Evolutionary conservation across 148 eudicot genomes (phyloP), one percentile per base, ranked within the genome.

Genomic region (Bassia scoparia): DNA sequence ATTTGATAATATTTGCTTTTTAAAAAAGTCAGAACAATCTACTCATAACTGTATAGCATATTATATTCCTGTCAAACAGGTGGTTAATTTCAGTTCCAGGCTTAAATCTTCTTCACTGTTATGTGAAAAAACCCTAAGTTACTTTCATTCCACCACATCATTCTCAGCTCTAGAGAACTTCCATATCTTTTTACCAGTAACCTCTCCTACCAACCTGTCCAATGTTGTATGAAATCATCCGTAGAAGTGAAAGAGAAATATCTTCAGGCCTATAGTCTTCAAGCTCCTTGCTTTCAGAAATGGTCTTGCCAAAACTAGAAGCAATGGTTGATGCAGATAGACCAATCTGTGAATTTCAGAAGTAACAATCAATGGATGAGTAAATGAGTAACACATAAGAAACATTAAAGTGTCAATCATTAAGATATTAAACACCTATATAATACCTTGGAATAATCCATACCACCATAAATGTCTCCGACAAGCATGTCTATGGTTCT

Each of bases 201-300:
- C 2, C 26, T 68, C 63, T 27, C 13, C 50, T 75, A 79, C 84
- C 74, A 58, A 88, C 98, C 97, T 95, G 98, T 33, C 98, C 98
- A 73, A 95, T 95, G 77, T 95, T 95, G 58, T 95, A 95, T 18
- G 98, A 95, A 76, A 95, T 95, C 98, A 95, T 95, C 77, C 98
- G 86, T 75, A 95, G 78, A 52, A 95, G 93, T 60, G 98, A 95
- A n/a, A 95, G 85, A 72, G 98, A 95, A 63, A 95, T 95, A 64
- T 95, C 98, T 86, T 95, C 98, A 75, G 98, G 98, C 73, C 89
- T 91, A 73, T 87, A 95, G 84, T 95, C 93, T 64, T 88, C 82
- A 68, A 95, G 87, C 84, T 89, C 90, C 82, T 95, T 95, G 77
- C 82, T 79, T 62, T 86, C 97, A 72, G 93, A 85, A 79, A 95